Base-by-base conservation (phyloP, 257 asterid species). In the Cynanchum wilfordii region DNA sequence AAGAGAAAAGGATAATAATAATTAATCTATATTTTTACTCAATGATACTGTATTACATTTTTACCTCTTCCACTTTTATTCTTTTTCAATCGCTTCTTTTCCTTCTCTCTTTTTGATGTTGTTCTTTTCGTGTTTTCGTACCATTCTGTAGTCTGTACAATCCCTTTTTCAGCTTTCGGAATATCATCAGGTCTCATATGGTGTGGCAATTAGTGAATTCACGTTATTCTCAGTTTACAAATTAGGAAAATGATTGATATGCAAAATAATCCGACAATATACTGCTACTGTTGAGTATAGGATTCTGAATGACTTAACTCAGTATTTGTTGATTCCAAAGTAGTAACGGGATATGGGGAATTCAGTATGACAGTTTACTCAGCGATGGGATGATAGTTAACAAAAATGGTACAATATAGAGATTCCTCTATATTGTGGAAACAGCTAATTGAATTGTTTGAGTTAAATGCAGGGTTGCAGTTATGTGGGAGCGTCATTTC, bases 391-490 rank as follows among this genome's bases (percentile, higher is more conserved):
- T 3, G 0, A 27, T 68, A 44, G 57, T 36, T n/a, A 4, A 30
- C 36, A 10, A 19, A 30, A 63, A 15, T 33, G 45, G 5, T 19
- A 3, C 1, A 20, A 19, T 54, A 5, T 54, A 66, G 20, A n/a
- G n/a, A n/a, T n/a, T n/a, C n/a, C n/a, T n/a, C n/a, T n/a, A n/a
- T n/a, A n/a, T n/a, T n/a, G 22, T 63, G 3, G 47, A 55, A 13
- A 27, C n/a, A 45, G 60, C 59, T 29, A 27, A 52, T 30, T 76
- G 71, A 72, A 51, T n/a, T 49, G 29, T 4, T 36, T 79, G 24
- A 65, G 51, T 71, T 54, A 30, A 47, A 15, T 75, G 8, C 78
- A 93, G 98, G 98, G 98, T 57, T 89, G 98, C 85, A 79, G 77
- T 25, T 85, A 82, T 78, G 93, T 93, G 60, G 54, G 55, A 68